phyloP scores from a whole-genome alignment of 2,329 filamentous ascomycete genomes.

The Aspergillus vadensis region DNA sequence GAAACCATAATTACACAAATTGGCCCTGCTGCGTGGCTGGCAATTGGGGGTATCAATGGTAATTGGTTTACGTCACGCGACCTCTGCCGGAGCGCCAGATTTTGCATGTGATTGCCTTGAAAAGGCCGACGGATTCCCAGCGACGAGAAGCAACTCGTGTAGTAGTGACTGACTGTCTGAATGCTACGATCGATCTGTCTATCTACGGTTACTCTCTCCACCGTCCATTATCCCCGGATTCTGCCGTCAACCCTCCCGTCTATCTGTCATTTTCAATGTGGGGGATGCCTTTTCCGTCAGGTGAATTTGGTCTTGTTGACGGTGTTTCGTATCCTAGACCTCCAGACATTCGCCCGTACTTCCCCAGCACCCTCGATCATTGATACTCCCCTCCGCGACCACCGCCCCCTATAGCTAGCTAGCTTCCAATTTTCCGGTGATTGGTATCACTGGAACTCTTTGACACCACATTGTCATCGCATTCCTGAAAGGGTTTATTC shows the following conservation, averaged over 20 bases:
- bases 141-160: neutral
- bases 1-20: constrained; percentile 15
- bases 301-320: constrained; percentile 18
- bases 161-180: neutral
- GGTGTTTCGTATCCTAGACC: constrained; percentile 16
- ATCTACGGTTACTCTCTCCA: constrained; percentile 14
- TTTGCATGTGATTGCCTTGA: constrained; percentile 41
- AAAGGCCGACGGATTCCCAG: constrained; percentile 28
- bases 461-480: neutral
- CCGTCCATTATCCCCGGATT: constrained; percentile 26
- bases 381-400: neutral
- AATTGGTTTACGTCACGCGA: constrained; percentile 39
- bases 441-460: neutral
- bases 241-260: constrained; percentile 14
- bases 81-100: constrained; percentile 18
- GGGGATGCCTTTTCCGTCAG: constrained; percentile 18
- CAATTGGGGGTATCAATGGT: constrained; percentile 28
- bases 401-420: neutral
- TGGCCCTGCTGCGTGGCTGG: neutral
- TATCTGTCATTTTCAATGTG: constrained; percentile 19
- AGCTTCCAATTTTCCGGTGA: neutral
- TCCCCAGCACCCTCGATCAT: constrained; percentile 1
- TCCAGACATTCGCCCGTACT: neutral
- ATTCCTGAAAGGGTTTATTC: neutral
- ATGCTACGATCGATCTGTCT: neutral